Evolutionary conservation across 257 asterid species (phyloP).

Genomic region (Jacaranda mimosifolia): DNA sequence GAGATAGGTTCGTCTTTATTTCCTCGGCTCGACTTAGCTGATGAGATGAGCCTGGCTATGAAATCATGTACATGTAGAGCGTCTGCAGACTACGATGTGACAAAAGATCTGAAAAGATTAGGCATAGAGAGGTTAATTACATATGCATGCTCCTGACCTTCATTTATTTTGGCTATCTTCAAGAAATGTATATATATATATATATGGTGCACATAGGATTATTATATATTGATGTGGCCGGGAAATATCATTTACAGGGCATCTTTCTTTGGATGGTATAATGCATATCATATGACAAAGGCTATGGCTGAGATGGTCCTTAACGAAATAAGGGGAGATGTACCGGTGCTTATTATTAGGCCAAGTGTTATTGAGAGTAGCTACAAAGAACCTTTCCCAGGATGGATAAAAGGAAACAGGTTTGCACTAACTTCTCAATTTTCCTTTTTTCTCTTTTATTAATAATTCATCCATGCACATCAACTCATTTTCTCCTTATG

Average conservation of each 20-base stretch:
- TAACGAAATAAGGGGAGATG: conserved; percentile 42
- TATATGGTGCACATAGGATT: too few species aligned
- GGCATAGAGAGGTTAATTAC: conserved; percentile 43
- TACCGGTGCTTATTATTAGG: conserved; percentile 46
- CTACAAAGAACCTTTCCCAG: conserved; percentile 48
- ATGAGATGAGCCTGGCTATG: conserved; percentile 43
- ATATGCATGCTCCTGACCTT: not conserved
- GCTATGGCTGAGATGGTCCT: conserved; percentile 61
- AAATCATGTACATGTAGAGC: conserved; percentile 31
- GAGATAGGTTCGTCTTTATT: not conserved
- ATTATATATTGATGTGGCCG: too few species aligned
- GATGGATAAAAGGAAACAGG: conserved; percentile 65
- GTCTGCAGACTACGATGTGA: conserved; percentile 1
- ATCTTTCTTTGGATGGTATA: conserved; percentile 43
- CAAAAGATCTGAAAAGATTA: conserved; percentile 37
- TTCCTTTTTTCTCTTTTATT: not conserved
- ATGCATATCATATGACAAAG: conserved; percentile 50
- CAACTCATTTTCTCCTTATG: too few species aligned
- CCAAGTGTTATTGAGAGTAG: conserved; percentile 47
- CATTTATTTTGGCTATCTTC: too few species aligned
- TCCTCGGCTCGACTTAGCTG: conserved; percentile 32
- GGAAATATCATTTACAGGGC: conserved; percentile 40
- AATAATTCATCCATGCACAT: not conserved
- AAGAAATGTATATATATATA: too few species aligned
- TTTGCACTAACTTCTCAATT: not conserved